phyloP scores from a whole-genome alignment of 306 rosid genomes.

The Carpinus viminea region DNA sequence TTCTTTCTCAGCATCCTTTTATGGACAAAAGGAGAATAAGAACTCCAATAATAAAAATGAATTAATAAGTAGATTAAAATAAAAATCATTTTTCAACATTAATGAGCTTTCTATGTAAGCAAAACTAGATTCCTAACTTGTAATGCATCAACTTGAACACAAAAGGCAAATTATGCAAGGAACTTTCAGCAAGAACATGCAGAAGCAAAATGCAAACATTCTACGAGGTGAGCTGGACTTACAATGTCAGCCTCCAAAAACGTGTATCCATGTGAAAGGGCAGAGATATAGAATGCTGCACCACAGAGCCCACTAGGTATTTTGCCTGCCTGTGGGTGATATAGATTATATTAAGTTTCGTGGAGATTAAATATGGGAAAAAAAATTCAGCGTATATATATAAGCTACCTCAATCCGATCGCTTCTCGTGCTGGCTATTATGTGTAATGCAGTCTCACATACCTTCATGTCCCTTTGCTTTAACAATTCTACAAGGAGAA shows the following conservation, averaged over 20 bases:
- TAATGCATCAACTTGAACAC: too few species aligned
- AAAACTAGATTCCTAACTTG: background rate
- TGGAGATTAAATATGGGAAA: background rate
- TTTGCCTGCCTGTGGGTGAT: conserved; percentile 70
- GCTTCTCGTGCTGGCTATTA: conserved; percentile 83
- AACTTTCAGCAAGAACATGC: conserved; percentile 2
- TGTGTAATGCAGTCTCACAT: conserved; percentile 63
- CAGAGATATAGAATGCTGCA: conserved; percentile 83
- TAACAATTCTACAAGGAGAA: conserved; percentile 37
- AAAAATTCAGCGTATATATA: background rate
- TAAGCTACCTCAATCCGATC: conserved; percentile 85
- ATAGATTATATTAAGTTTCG: conserved; percentile 6
- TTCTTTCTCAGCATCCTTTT: too few species aligned
- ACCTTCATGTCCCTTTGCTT: conserved; percentile 51
- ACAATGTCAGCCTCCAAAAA: conserved; percentile 76
- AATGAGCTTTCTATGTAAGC: background rate
- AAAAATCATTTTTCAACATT: too few species aligned
- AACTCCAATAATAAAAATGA: background rate
- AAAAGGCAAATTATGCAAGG: background rate
- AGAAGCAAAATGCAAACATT: conserved; percentile 12
- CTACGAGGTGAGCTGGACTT: conserved; percentile 37
- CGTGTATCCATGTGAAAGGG: conserved; percentile 66
- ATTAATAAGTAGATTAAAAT: too few species aligned
- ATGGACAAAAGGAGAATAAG: background rate
- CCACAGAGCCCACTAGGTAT: conserved; percentile 91